These are phyloP conservation scores for Syzygium syzygioides DNA, from an alignment of 441 rosid genomes.

Conservation along the genomic window DNA sequence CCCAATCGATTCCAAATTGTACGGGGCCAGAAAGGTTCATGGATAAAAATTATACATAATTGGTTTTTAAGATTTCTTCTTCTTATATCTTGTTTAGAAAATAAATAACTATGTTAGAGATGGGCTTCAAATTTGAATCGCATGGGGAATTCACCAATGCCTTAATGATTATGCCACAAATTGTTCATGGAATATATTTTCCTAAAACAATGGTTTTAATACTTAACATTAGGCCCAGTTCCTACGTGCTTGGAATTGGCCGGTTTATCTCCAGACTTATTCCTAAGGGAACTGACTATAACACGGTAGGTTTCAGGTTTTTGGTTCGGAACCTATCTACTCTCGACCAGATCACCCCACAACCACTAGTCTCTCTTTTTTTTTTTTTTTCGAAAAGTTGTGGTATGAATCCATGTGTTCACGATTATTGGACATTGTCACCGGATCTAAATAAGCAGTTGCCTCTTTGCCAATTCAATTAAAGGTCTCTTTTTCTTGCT, in stretches of 20 bases:
- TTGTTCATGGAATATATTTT: not conserved
- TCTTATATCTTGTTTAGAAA: not conserved
- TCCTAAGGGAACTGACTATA: not conserved
- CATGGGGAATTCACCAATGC: not conserved
- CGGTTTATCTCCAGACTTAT: fast-evolving
- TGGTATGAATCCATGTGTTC: fast-evolving
- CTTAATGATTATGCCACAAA: not conserved
- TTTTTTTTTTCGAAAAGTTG: fast-evolving
- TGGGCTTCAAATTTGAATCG: not conserved
- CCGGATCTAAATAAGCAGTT: not conserved
- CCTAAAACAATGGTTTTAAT: not conserved
- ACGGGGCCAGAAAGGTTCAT: not conserved
- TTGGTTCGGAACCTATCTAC: fast-evolving
- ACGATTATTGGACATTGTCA: too few species aligned
- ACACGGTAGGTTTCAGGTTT: not conserved
- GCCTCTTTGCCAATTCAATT: not conserved
- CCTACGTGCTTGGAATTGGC: not conserved
- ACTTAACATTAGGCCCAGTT: not conserved
- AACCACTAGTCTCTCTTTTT: not conserved
- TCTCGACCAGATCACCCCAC: not conserved
- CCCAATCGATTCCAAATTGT: not conserved
- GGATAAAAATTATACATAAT: not conserved
- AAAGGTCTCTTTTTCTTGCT: not conserved
- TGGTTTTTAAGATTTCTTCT: not conserved
- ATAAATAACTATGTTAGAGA: not conserved